Conservation (phyloP, 1,284 basidiomycete species). For the Cryptococcus depauperatus region DNA sequence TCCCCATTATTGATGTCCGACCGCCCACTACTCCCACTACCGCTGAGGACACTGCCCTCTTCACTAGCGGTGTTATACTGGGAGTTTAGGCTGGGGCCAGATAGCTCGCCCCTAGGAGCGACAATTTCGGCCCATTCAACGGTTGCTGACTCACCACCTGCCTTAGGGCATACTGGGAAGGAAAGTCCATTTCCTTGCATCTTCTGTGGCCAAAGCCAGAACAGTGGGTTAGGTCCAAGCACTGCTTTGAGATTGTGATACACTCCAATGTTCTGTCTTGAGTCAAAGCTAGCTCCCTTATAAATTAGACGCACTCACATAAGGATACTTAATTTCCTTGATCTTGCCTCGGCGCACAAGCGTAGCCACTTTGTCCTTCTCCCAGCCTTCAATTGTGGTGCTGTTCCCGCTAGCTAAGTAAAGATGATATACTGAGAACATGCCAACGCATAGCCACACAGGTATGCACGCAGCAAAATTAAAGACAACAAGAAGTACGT, state of each 20-base stretch:
- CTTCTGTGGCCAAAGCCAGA: conserved; percentile 68
- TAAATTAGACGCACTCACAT: conserved; percentile 52
- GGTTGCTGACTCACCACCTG: conserved; percentile 64
- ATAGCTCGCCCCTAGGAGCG: conserved; percentile 17
- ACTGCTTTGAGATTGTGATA: conserved; percentile 65
- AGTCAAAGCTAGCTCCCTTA: conserved; percentile 2
- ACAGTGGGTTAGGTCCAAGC: conserved; percentile 61
- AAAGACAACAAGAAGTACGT: conserved; percentile 74
- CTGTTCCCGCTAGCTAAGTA: conserved; percentile 71
- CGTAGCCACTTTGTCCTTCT: conserved; percentile 80
- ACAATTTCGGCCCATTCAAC: conserved; percentile 34
- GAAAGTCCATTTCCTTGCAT: conserved; percentile 63
- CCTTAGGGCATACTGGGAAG: conserved; percentile 60
- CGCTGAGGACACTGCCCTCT: conserved; percentile 9
- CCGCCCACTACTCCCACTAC: conserved; percentile 9
- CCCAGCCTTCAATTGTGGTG: conserved; percentile 92
- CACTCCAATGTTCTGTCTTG: conserved; percentile 62
- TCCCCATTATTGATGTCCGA: conserved; percentile 6
- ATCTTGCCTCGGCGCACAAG: conserved; percentile 80
- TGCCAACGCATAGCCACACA: conserved; percentile 75
- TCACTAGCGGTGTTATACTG: neutral
- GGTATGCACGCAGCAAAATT: conserved; percentile 82
- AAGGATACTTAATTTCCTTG: conserved; percentile 83
- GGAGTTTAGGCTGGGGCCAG: conserved; percentile 10
- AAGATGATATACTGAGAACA: conserved; percentile 85